Evolutionary conservation across 2,329 filamentous ascomycete genomes (phyloP), one percentile per base, ranked within the genome.

Genomic region (Penicillium occitanis): DNA sequence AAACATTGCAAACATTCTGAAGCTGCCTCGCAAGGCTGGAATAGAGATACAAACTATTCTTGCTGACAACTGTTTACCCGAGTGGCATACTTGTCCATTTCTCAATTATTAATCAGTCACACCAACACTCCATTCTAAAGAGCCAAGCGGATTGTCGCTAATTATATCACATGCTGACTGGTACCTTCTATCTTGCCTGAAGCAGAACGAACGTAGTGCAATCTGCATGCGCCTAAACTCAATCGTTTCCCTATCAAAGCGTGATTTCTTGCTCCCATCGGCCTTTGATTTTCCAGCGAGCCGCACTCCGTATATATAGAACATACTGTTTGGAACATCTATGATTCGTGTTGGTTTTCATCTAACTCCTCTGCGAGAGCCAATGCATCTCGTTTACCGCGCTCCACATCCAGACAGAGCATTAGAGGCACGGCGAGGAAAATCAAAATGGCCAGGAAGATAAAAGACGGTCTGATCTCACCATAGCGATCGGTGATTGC

Each of bases 381-480:
- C 70, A 85, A 82, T 1, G 89, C 91, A 73, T 92, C 90, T 55
- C 80, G 78, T 78, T 88, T 91, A 11, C 91, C 91, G 44, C 91
- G 84, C 63, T 96, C 91, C 10, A 96, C 91, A 76, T 97, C 85
- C 42, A 99, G 91, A 64, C 92, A 86, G 74, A 89, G 90, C 78
- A 98, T 91, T 61, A 98, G 81, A 1, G 93, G 92, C 17, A 93
- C 88, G 0, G 95, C 93, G 1, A 96, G 78, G 5, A 90, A 90
- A 6, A 99, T 91, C n/a, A 99, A 80, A 5, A 88, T 83, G 0
- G 92, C 92, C 48, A 99, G 82, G 75, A 99, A 99, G 84, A 91
- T 93, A 77, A 99, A 99, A 0, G 94, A 93, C 6, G 91, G 91
- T 59, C 91, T 85, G 66, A 95, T 94, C 71, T 91, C 89, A 5